Evolutionary conservation across 345 rosid genomes (phyloP), one percentile per base, ranked within the genome.

Genomic region (Aurinia saxatilis): DNA sequence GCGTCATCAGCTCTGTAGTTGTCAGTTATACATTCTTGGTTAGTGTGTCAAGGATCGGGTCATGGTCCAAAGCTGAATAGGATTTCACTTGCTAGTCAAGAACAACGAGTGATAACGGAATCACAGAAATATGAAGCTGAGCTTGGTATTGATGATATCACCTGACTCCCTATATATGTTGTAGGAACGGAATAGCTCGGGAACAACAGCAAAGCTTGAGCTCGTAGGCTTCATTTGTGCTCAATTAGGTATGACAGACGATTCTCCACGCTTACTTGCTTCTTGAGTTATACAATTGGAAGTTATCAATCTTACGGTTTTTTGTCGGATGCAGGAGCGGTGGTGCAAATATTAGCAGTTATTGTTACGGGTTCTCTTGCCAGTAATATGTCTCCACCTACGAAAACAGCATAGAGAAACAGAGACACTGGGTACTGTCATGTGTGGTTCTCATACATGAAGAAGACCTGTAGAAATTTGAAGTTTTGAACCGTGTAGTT

Each of bases 371-470:
- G 51, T 37, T 80, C 83, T 3, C 82, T 86, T 30, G 60, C 80
- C 36, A 65, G 62, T 56, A 84, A 86, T 57, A 86, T 89, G 95
- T 84, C 96, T 67, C 96, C 89, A 2, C 91, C 89, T 36, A 82
- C 84, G 52, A 86, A 72, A 78, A 13, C 75, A 45, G 68, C 40
- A 54, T 70, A 70, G 63, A 16, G 57, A 54, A 13, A 49, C 12
- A 31, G n/a, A 49, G 50, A 50, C 15, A 14, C 19, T 46, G 10
- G 14, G 29, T 14, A 46, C 2, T 46, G 63, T 54, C 34, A 27
- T 53, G 10, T 53, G 48, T 34, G 21, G 17, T 41, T 50, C 45
- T 68, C 38, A 29, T 40, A 14, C 46, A 41, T 33, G 52, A 68
- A 41, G 35, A 57, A 27, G 49, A 13, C 61, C 14, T 19, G n/a